Base-by-base conservation (phyloP, 768 basidiomycete genomes). In the Daedaleopsis nitida region DNA sequence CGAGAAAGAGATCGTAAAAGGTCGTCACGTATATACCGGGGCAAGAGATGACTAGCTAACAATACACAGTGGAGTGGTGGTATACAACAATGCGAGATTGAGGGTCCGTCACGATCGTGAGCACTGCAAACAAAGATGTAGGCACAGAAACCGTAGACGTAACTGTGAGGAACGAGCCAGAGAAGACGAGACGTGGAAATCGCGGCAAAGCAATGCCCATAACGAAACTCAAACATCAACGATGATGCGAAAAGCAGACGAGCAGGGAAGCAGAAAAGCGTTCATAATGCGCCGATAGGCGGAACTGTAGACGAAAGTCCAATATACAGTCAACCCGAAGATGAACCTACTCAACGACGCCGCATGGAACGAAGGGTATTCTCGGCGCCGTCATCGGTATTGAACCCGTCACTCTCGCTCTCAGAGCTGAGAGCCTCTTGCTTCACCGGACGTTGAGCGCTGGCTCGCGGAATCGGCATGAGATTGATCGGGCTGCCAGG, bases 391-490 rank as follows among this genome's bases (percentile, higher is more conserved):
- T 65, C 66, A 57, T 69, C 67, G 16, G 62, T 66, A 49, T 66
- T 57, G 65, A 65, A 77, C 34, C 74, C 78, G 58, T 83, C 74
- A 19, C 80, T 83, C 65, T 91, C 89, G 69, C 87, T 86, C 77
- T 91, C 89, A 8, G 80, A 81, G 70, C 88, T 86, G 65, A 85
- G 74, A 68, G 84, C 82, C 57, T 89, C 80, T 44, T 82, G 76
- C 67, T 86, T 81, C 70, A 87, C 82, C 52, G 81, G 60, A 13
- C 77, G 75, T 50, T 78, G 69, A 8, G 76, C 47, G 23, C 47
- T 73, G 35, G 72, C 67, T 43, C 68, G 69, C 51, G 74, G 75
- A 64, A 80, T 77, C 34, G 76, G 73, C 58, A 73, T 79, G 58
- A 80, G 73, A 50, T 73, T 70, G 53, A 77, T 80, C 23, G 87